phyloP scores from a whole-genome alignment of 495 filamentous ascomycete genomes.

The Diplogelasinospora grovesii region DNA sequence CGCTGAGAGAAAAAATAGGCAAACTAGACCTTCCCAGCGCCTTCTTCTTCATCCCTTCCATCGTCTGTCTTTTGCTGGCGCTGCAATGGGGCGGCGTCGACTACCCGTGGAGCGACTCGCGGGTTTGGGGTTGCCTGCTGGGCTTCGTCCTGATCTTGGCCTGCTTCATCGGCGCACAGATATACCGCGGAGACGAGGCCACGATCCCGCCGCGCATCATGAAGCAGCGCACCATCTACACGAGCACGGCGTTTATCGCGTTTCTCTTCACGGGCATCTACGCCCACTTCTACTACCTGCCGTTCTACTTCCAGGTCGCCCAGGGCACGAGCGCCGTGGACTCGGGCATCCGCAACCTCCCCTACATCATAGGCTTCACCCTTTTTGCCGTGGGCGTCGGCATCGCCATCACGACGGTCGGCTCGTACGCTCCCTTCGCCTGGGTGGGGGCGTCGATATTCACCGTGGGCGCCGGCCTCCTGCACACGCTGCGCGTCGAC shows the following conservation, averaged over 20 bases:
- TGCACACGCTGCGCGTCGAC: conserved; percentile 31
- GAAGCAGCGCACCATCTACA: neutral
- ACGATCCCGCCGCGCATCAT: neutral
- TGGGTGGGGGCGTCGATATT: conserved; percentile 46
- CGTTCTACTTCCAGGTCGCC: conserved; percentile 52
- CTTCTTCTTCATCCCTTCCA: neutral
- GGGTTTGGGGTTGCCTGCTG: conserved; percentile 1
- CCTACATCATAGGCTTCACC: conserved; percentile 41
- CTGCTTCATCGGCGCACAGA: neutral
- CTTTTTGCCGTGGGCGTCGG: conserved; percentile 37
- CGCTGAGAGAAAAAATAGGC: neutral
- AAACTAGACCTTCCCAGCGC: neutral
- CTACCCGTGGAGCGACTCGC: neutral
- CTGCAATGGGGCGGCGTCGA: neutral
- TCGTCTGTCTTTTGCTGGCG: neutral
- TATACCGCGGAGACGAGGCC: neutral
- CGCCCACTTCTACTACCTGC: conserved; percentile 56
- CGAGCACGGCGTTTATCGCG: neutral
- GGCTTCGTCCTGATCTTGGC: conserved; percentile 1
- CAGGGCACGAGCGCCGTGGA: conserved; percentile 29
- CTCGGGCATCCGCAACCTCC: conserved; percentile 42
- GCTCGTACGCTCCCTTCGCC: conserved; percentile 42
- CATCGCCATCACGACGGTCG: conserved; percentile 34
- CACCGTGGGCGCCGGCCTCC: conserved; percentile 43
- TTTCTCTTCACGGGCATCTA: too few species aligned